These are phyloP conservation scores for Ambrosia artemisiifolia DNA, from an alignment of 129 eudicot genomes.

Conservation along the genomic window DNA sequence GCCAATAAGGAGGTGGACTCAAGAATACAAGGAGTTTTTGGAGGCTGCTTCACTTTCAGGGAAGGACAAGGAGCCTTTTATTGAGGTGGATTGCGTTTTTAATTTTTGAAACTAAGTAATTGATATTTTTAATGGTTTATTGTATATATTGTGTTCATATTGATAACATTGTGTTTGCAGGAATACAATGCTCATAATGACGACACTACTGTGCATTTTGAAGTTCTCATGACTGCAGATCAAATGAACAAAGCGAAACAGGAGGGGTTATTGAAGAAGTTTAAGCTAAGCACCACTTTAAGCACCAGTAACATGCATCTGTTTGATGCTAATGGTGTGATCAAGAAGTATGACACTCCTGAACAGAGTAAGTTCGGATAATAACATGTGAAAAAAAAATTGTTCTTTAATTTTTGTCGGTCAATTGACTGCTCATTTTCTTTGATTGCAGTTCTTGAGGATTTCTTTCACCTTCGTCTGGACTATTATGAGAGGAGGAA, in stretches of 20 bases:
- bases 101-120: not conserved
- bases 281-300: slow-evolving; percentile 65
- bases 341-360: slow-evolving; percentile 79
- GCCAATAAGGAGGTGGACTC: slow-evolving; percentile 84
- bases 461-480: slow-evolving; percentile 64
- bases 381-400: not conserved
- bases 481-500: slow-evolving; percentile 69
- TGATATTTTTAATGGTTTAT: not conserved
- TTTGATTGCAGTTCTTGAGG: slow-evolving; percentile 70
- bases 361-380: slow-evolving; percentile 65
- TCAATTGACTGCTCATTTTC: not conserved
- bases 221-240: slow-evolving; percentile 45
- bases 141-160: slow-evolving; percentile 2
- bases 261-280: slow-evolving; percentile 80
- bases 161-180: slow-evolving; percentile 36
- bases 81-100: slow-evolving; percentile 42
- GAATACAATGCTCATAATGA: slow-evolving; percentile 55
- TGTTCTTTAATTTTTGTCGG: not conserved
- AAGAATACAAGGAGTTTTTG: slow-evolving; percentile 85
- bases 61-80: slow-evolving; percentile 68
- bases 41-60: slow-evolving; percentile 46
- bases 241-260: slow-evolving; percentile 57
- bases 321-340: slow-evolving; percentile 69
- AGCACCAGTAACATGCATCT: slow-evolving; percentile 94
- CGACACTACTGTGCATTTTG: slow-evolving; percentile 54